A percentile compares a stretch with the other conserved stretches of the same genome.
phyloP scores from a whole-genome alignment of 495 filamentous ascomycete species.

The Choiromyces venosus region DNA sequence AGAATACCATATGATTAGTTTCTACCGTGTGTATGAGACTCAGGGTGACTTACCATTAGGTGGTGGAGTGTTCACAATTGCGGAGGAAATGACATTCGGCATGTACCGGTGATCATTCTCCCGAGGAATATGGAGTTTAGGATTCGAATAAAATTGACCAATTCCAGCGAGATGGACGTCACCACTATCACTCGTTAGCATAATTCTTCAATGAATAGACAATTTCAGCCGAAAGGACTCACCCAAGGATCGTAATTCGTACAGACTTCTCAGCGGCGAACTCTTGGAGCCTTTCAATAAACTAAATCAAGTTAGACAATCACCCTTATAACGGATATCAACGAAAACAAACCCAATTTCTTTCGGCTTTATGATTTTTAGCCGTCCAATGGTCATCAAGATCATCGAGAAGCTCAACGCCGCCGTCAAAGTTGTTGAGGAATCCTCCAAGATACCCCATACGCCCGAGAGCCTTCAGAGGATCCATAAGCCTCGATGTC shows the following conservation, averaged over 20 bases:
- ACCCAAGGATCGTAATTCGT: constrained; percentile 81
- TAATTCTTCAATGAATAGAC: neutral
- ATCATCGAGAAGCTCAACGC: constrained; percentile 88
- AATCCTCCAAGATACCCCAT: constrained; percentile 73
- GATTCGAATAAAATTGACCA: constrained; percentile 90
- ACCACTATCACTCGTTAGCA: constrained; percentile 50
- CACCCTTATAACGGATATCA: neutral
- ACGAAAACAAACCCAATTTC: constrained; percentile 53
- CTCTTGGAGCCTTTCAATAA: constrained; percentile 84
- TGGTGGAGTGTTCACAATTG: constrained; percentile 85
- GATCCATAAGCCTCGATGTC: constrained; percentile 76
- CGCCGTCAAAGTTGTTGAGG: constrained; percentile 84
- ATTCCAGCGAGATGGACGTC: constrained; percentile 92
- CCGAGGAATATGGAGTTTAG: constrained; percentile 67
- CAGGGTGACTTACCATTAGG: constrained; percentile 53
- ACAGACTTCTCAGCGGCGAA: constrained; percentile 85
- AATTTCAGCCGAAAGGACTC: constrained; percentile 26
- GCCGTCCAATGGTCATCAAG: constrained; percentile 96
- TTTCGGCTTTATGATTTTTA: constrained; percentile 82
- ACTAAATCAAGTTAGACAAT: constrained; percentile 35
- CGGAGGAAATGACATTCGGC: constrained; percentile 79
- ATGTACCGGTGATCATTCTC: constrained; percentile 92
- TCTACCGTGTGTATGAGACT: neutral
- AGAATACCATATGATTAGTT: constrained; percentile 10
- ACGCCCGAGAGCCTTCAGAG: constrained; percentile 80